A percentile compares a stretch with the other conserved stretches of the same genome.
Conservation (phyloP, 768 basidiomycete species). For the Phanerochaete carnosa region DNA sequence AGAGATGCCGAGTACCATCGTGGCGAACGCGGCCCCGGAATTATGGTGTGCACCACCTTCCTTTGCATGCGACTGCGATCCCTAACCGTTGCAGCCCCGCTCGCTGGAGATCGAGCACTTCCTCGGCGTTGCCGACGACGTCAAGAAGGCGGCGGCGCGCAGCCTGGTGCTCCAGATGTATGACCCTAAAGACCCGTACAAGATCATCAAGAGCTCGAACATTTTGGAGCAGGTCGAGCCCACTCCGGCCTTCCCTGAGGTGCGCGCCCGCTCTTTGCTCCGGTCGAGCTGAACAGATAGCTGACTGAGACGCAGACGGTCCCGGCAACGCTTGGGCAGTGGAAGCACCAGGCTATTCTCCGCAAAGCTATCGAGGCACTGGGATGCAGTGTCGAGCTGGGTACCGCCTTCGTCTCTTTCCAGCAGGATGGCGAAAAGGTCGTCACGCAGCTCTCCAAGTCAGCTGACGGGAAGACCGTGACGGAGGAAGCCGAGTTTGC, state of each 20-base stretch:
- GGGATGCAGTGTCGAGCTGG: no score
- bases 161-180: slow-evolving; percentile 36
- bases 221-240: background rate
- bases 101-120: slow-evolving; percentile 37
- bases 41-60: background rate
- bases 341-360: no score
- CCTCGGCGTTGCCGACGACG: no score
- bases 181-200: slow-evolving; percentile 20
- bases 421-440: slow-evolving; percentile 1
- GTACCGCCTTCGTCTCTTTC: background rate
- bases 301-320: background rate
- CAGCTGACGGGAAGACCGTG: background rate
- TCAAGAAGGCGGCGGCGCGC: no score
- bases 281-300: background rate
- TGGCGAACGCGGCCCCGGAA: no score
- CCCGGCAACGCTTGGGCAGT: background rate
- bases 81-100: slow-evolving; percentile 31
- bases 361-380: no score
- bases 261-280: background rate
- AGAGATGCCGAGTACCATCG: no score
- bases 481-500: background rate
- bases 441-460: background rate
- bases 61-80: background rate
- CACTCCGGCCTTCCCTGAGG: no score
- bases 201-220: background rate